These are phyloP conservation scores for Exophiala viscosa DNA, from an alignment of 2,329 filamentous ascomycete species.

Conservation along the genomic window DNA sequence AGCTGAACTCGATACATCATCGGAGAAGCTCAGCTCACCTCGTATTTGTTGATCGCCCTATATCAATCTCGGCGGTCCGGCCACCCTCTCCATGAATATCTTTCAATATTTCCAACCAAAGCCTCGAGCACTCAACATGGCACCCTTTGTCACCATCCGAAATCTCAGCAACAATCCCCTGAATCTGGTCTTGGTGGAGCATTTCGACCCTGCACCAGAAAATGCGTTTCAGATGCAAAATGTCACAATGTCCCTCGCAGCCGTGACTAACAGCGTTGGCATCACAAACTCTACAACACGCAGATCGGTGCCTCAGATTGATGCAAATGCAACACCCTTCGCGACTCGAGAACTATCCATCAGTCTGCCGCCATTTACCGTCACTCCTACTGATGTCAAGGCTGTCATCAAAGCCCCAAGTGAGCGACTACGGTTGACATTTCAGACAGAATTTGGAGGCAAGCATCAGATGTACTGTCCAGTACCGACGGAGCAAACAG, in stretches of 20 bases:
- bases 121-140: constrained; percentile 31
- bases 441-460: constrained; percentile 60
- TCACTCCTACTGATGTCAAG: constrained; percentile 60
- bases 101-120: neutral
- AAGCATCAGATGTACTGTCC: constrained; percentile 71
- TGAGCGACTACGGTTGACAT: constrained; percentile 70
- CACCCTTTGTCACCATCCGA: constrained; percentile 63
- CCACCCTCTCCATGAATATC: neutral
- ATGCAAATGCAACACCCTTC: constrained; percentile 58
- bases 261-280: constrained; percentile 48
- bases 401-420: constrained; percentile 54
- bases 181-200: constrained; percentile 68
- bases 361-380: constrained; percentile 64
- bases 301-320: constrained; percentile 43
- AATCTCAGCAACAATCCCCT: constrained; percentile 75
- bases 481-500: constrained; percentile 55
- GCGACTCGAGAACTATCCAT: constrained; percentile 61
- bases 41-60: too few species aligned
- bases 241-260: constrained; percentile 35
- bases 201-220: constrained; percentile 55
- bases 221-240: constrained; percentile 29
- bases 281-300: constrained; percentile 42
- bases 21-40: too few species aligned
- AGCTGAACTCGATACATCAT: too few species aligned
- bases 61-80: too few species aligned